phyloP scores from a whole-genome alignment of 345 rosid species.

The Salix exigua region DNA sequence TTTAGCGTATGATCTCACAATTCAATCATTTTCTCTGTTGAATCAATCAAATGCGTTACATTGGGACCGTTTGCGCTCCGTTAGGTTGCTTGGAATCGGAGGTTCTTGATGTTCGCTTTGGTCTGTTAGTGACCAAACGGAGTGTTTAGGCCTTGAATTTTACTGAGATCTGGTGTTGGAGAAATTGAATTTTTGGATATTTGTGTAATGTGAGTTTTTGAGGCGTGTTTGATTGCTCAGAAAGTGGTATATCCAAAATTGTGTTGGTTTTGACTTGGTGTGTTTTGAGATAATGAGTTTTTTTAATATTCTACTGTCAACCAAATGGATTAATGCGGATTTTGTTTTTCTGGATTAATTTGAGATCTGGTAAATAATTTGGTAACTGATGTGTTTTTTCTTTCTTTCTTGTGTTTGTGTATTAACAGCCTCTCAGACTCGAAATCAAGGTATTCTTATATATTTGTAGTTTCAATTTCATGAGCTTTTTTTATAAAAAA shows the following conservation, averaged over 20 bases:
- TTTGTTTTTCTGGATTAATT: neutral
- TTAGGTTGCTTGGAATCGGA: neutral
- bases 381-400: conserved; percentile 9
- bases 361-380: conserved; percentile 15
- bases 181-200: neutral
- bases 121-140: neutral
- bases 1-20: neutral
- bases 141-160: neutral
- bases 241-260: neutral
- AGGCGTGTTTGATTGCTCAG: neutral
- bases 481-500: neutral
- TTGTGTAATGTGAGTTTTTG: neutral
- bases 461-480: neutral
- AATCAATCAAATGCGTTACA: neutral
- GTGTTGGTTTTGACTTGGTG: neutral
- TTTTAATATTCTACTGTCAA: neutral
- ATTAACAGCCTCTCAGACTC: conserved; percentile 49
- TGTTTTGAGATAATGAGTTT: neutral
- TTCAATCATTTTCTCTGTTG: neutral
- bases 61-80: conserved; percentile 5
- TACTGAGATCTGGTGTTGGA: conserved; percentile 16
- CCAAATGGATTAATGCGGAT: neutral
- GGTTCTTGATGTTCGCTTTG: neutral
- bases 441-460: conserved; percentile 41
- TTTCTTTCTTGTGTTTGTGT: neutral